Evolutionary conservation across 495 filamentous ascomycete species (phyloP).

Genomic region (Cercophora samala): DNA sequence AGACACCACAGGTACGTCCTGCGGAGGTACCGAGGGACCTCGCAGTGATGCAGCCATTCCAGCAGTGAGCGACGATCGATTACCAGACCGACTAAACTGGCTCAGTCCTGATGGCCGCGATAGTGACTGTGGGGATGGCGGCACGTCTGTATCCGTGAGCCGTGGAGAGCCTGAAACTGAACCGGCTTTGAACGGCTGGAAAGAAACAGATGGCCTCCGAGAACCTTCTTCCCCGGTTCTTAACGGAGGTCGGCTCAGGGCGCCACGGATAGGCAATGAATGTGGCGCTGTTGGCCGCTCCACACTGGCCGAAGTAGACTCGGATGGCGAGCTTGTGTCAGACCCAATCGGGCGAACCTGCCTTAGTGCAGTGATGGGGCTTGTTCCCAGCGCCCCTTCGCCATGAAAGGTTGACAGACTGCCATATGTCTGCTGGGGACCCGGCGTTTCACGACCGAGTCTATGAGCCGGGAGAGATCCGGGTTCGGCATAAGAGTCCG

Average conservation of each 20-base stretch:
- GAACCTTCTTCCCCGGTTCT: slow-evolving; percentile 40
- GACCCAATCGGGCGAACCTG: slow-evolving; percentile 57
- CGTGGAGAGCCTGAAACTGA: slow-evolving; percentile 86
- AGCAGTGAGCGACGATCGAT: slow-evolving; percentile 61
- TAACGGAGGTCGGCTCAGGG: slow-evolving; percentile 40
- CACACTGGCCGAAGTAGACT: slow-evolving; percentile 54
- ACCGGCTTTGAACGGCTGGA: slow-evolving; percentile 91
- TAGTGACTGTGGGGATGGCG: slow-evolving; percentile 61
- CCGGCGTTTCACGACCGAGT: slow-evolving; percentile 49
- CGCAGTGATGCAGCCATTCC: slow-evolving; percentile 65
- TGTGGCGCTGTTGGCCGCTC: slow-evolving; percentile 39
- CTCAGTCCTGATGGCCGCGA: slow-evolving; percentile 48
- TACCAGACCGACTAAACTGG: slow-evolving; percentile 60
- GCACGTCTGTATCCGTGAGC: slow-evolving; percentile 37
- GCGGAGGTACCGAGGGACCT: slow-evolving; percentile 59
- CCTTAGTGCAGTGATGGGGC: slow-evolving; percentile 81
- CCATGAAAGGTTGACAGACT: slow-evolving; percentile 92
- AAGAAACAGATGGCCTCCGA: slow-evolving; percentile 79
- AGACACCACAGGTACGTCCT: slow-evolving; percentile 37
- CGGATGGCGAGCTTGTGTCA: slow-evolving; percentile 60
- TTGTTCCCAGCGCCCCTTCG: slow-evolving; percentile 68
- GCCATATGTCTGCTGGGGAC: slow-evolving; percentile 80
- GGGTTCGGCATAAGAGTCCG: slow-evolving; percentile 52
- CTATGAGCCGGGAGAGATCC: slow-evolving; percentile 69
- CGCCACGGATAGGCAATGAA: slow-evolving; percentile 44